Conservation (phyloP, 2,329 filamentous ascomycete genomes). For the Stenocarpella maydis region DNA sequence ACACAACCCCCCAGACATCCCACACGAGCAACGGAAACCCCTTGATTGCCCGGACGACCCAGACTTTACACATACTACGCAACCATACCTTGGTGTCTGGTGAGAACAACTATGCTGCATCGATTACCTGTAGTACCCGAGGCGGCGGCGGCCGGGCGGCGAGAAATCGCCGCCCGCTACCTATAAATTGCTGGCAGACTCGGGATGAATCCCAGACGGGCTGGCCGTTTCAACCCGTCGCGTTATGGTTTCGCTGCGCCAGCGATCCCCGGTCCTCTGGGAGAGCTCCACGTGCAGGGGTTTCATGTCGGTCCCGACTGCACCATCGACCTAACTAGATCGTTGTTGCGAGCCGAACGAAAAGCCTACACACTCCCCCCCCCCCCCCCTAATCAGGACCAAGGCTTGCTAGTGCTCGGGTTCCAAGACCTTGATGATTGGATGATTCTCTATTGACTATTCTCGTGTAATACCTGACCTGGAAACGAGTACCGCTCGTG, state of each 20-base stretch:
- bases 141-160: background rate
- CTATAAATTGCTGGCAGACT: background rate
- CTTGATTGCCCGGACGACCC: too few species aligned
- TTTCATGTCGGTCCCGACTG: background rate
- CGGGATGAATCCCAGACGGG: constrained; percentile 20
- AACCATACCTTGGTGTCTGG: too few species aligned
- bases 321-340: background rate
- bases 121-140: background rate
- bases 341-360: background rate
- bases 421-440: background rate
- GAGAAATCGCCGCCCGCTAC: background rate
- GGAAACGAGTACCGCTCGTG: background rate
- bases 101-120: background rate
- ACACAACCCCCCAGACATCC: too few species aligned
- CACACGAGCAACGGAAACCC: too few species aligned
- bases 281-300: too few species aligned
- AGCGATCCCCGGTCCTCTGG: background rate
- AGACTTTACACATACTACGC: too few species aligned
- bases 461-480: background rate
- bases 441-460: constrained; percentile 6
- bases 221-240: constrained; percentile 17
- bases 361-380: background rate
- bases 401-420: background rate
- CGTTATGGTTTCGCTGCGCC: background rate
- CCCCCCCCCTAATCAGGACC: background rate